Evolutionary conservation across 2,329 filamentous ascomycete genomes (phyloP).

Genomic region (Monosporascus sp.): DNA sequence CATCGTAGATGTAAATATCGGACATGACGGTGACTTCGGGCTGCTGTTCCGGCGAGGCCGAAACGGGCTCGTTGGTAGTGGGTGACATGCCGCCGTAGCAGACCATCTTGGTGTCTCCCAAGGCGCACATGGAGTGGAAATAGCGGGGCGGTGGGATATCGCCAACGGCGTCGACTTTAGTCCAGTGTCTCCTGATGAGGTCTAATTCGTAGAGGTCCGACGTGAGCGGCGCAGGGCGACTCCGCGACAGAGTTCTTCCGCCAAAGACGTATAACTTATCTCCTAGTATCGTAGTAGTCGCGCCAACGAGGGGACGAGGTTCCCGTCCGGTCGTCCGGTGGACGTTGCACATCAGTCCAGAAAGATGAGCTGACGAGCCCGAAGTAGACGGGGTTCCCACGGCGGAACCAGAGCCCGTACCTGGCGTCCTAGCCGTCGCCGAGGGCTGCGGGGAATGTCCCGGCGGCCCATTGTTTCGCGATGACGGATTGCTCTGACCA

Average conservation of each 20-base stretch:
- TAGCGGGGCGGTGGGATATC: conserved; percentile 89
- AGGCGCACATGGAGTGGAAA: conserved; percentile 90
- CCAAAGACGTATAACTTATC: conserved; percentile 98
- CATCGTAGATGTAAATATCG: conserved; percentile 93
- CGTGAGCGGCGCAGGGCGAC: conserved; percentile 72
- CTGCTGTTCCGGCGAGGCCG: conserved; percentile 55
- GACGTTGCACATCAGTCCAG: conserved; percentile 66
- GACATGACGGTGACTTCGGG: conserved; percentile 96
- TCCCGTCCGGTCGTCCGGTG: conserved; percentile 84
- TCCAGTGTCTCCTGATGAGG: conserved; percentile 87
- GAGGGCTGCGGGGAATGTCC: conserved; percentile 50
- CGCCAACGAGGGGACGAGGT: conserved; percentile 85
- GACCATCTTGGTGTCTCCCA: conserved; percentile 93
- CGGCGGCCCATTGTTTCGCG: conserved; percentile 48
- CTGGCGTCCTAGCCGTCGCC: conserved; percentile 34
- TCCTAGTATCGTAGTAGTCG: conserved; percentile 89
- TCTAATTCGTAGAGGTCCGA: conserved; percentile 92
- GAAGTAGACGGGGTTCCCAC: conserved; percentile 40
- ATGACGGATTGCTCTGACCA: conserved; percentile 40
- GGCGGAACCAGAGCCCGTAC: conserved; percentile 23
- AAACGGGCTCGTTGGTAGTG: conserved; percentile 45
- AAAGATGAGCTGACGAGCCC: conserved; percentile 53
- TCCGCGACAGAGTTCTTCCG: conserved; percentile 79
- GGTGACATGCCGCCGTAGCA: conserved; percentile 99
- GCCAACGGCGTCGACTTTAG: conserved; percentile 75